phyloP scores from a whole-genome alignment of 1,139 yeast species.

The Suhomyces maxii region DNA sequence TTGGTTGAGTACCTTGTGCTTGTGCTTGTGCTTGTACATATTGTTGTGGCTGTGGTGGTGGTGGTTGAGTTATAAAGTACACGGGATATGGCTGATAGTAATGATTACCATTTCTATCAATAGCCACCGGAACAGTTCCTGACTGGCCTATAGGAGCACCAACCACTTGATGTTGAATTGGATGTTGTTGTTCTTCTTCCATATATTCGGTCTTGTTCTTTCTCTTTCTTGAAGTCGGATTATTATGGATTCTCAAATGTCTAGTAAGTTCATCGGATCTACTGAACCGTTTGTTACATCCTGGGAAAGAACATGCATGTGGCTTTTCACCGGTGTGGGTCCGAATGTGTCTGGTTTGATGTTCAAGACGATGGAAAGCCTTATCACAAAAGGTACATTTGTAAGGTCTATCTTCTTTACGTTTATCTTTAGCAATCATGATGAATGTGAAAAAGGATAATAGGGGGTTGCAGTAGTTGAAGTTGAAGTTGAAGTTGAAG shows the following conservation, averaged over 20 bases:
- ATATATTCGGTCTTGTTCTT: constrained; percentile 13
- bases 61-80: constrained; percentile 32
- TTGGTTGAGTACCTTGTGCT: neutral
- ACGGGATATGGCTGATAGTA: constrained; percentile 40
- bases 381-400: constrained; percentile 90
- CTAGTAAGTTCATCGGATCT: constrained; percentile 90
- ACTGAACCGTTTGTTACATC: constrained; percentile 81
- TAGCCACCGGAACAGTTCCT: constrained; percentile 28
- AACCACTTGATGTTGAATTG: neutral
- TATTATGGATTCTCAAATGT: constrained; percentile 83
- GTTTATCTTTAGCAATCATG: constrained; percentile 16
- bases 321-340: constrained; percentile 98
- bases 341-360: constrained; percentile 89
- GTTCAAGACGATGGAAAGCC: constrained; percentile 90
- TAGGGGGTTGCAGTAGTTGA: too few species aligned
- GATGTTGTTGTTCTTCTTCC: constrained; percentile 1
- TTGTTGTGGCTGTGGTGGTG: constrained; percentile 2
- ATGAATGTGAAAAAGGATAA: neutral
- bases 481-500: too few species aligned
- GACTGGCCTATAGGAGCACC: neutral
- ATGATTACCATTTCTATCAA: constrained; percentile 38
- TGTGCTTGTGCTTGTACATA: neutral
- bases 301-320: constrained; percentile 83
- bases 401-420: constrained; percentile 58
- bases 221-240: constrained; percentile 45